phyloP scores from a whole-genome alignment of 116 monocot genomes.

The Dioscorea cayenensis region DNA sequence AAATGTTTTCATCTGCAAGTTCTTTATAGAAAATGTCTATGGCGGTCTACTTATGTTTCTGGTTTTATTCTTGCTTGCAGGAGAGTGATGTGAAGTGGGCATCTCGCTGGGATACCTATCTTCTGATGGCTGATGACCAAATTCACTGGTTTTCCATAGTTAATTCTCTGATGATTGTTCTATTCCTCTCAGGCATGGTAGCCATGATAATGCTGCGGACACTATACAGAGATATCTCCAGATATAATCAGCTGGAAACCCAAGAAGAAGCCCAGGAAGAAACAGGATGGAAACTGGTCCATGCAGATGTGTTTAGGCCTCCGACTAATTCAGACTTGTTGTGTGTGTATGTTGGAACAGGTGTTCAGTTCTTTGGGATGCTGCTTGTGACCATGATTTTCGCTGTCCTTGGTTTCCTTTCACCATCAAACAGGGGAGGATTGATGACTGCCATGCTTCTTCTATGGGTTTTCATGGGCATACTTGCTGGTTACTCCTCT shows the following conservation, averaged over 20 bases:
- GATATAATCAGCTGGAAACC: slow-evolving; percentile 92
- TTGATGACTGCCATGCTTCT: slow-evolving; percentile 87
- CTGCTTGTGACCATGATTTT: slow-evolving; percentile 73
- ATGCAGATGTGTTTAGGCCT: slow-evolving; percentile 84
- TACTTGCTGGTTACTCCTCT: slow-evolving; percentile 77
- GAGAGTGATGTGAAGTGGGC: slow-evolving; percentile 86
- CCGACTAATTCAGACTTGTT: slow-evolving; percentile 67
- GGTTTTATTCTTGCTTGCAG: slow-evolving; percentile 18
- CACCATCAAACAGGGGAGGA: slow-evolving; percentile 87
- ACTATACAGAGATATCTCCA: slow-evolving; percentile 81
- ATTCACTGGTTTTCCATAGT: slow-evolving; percentile 98
- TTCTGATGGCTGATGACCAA: slow-evolving; percentile 92
- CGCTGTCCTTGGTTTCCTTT: slow-evolving; percentile 76
- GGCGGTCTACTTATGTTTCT: not conserved
- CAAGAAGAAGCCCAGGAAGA: slow-evolving; percentile 98
- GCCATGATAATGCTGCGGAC: slow-evolving; percentile 99
- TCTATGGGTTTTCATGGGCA: slow-evolving; percentile 90
- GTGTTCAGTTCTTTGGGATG: slow-evolving; percentile 84
- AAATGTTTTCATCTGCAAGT: not conserved
- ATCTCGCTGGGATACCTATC: slow-evolving; percentile 95
- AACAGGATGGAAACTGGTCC: slow-evolving; percentile 89
- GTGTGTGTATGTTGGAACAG: slow-evolving; percentile 81
- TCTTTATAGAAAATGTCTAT: not conserved
- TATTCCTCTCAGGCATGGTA: slow-evolving; percentile 95
- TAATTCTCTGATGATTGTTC: slow-evolving; percentile 87